These are phyloP conservation scores for Trichoderma sp. DNA, from an alignment of 2,329 filamentous ascomycete species.

Conservation along the genomic window DNA sequence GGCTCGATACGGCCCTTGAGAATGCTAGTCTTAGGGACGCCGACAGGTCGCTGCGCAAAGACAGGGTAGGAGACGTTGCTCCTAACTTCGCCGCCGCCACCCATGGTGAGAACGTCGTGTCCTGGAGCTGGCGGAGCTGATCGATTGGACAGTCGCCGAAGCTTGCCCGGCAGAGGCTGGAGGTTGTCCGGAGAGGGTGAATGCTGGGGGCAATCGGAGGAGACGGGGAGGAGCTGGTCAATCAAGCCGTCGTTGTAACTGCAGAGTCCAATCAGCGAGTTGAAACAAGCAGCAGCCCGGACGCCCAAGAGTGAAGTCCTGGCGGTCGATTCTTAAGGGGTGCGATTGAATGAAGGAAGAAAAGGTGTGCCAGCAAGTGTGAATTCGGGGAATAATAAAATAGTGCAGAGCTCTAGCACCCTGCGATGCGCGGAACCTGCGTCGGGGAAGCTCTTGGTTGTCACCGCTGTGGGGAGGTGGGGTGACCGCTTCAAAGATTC, in stretches of 20 bases:
- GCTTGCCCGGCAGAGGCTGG: slow-evolving; percentile 27
- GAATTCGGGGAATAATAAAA: background rate
- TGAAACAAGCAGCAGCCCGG: slow-evolving; percentile 24
- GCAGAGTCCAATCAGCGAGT: slow-evolving; percentile 26
- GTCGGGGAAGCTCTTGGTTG: slow-evolving; percentile 16
- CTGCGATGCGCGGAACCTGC: background rate
- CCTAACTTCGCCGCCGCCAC: slow-evolving; percentile 49
- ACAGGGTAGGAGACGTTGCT: slow-evolving; percentile 53
- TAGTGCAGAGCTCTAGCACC: background rate
- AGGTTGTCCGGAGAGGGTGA: slow-evolving; percentile 27
- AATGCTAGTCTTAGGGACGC: slow-evolving; percentile 81
- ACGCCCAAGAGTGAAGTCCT: background rate
- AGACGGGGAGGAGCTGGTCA: slow-evolving; percentile 28
- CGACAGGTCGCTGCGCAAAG: slow-evolving; percentile 57
- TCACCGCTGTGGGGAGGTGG: slow-evolving; percentile 8
- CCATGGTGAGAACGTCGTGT: slow-evolving; percentile 47
- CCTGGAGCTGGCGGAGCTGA: slow-evolving; percentile 41
- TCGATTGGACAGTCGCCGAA: slow-evolving; percentile 38
- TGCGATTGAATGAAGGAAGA: background rate
- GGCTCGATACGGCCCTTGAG: slow-evolving; percentile 81
- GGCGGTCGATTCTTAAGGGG: background rate
- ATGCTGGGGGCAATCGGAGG: slow-evolving; percentile 31
- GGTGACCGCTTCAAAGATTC: slow-evolving; percentile 1
- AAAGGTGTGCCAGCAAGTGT: background rate
- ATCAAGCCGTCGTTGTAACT: slow-evolving; percentile 28